Evolutionary conservation across 192 early-diverging fungal species (phyloP).

Genomic region (Backusella psychrophila): DNA sequence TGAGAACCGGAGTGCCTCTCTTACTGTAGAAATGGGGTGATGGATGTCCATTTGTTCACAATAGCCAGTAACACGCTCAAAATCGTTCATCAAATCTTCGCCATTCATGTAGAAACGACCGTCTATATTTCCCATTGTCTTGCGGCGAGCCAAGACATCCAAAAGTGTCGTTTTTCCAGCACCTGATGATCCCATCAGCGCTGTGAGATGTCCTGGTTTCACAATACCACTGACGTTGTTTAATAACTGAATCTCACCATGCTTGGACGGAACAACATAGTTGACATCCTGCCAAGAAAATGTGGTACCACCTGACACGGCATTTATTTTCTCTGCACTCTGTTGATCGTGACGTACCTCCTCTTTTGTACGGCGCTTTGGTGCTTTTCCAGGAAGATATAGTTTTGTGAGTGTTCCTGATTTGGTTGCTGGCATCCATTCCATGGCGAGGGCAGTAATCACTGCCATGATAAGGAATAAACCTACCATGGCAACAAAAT

Average conservation of each 20-base stretch:
- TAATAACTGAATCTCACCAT: constrained; percentile 54
- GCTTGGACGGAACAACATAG: constrained; percentile 49
- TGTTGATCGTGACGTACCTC: not conserved
- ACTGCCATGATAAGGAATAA: constrained; percentile 37
- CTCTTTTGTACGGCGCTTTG: not conserved
- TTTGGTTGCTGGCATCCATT: constrained; percentile 59
- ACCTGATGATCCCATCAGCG: constrained; percentile 74
- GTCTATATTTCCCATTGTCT: constrained; percentile 62
- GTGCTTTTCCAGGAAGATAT: constrained; percentile 38
- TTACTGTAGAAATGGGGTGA: constrained; percentile 66
- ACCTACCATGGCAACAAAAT: constrained; percentile 41
- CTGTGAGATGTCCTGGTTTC: constrained; percentile 60
- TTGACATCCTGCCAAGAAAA: constrained; percentile 62
- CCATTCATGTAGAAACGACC: constrained; percentile 72
- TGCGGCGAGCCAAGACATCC: constrained; percentile 72
- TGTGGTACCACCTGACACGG: constrained; percentile 43
- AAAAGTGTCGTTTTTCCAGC: constrained; percentile 76
- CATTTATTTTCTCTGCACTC: constrained; percentile 35
- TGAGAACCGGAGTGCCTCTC: constrained; percentile 72
- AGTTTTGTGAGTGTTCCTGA: constrained; percentile 47
- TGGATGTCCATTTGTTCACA: constrained; percentile 85
- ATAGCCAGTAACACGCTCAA: constrained; percentile 71
- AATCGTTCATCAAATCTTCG: constrained; percentile 45
- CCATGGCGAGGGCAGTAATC: constrained; percentile 46
- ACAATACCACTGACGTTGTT: constrained; percentile 45